phyloP scores from a whole-genome alignment of 495 filamentous ascomycete genomes.

The Neurospora pannonica region DNA sequence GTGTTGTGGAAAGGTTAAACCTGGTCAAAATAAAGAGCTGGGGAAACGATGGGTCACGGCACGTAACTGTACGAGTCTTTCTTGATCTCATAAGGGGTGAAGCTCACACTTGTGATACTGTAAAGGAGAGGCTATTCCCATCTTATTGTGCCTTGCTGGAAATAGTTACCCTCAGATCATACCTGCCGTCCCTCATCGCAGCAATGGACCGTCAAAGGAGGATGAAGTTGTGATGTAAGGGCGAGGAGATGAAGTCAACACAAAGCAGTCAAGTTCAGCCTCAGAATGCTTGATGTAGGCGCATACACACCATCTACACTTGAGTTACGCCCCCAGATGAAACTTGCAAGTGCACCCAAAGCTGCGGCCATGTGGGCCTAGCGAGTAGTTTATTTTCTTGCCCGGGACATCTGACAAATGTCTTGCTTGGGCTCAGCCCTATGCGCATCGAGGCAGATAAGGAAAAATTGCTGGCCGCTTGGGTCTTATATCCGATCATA shows the following conservation, averaged over 20 bases:
- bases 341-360: neutral
- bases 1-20: neutral
- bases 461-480: neutral
- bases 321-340: neutral
- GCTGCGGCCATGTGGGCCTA: neutral
- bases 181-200: neutral
- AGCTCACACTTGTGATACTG: neutral
- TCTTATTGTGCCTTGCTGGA: neutral
- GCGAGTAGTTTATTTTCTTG: neutral
- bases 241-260: neutral
- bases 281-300: neutral
- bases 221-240: neutral
- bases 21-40: neutral
- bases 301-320: neutral
- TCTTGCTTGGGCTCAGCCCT: neutral
- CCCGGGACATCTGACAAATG: neutral
- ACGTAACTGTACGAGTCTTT: neutral
- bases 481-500: neutral
- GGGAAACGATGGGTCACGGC: neutral
- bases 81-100: neutral
- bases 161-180: neutral
- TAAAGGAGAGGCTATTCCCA: neutral
- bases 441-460: neutral
- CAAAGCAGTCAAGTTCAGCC: neutral
- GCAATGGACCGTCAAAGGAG: neutral